Evolutionary conservation across 1,284 basidiomycete species (phyloP), one percentile per base, ranked within the genome.

Genomic region (Hymenochaete sp.): DNA sequence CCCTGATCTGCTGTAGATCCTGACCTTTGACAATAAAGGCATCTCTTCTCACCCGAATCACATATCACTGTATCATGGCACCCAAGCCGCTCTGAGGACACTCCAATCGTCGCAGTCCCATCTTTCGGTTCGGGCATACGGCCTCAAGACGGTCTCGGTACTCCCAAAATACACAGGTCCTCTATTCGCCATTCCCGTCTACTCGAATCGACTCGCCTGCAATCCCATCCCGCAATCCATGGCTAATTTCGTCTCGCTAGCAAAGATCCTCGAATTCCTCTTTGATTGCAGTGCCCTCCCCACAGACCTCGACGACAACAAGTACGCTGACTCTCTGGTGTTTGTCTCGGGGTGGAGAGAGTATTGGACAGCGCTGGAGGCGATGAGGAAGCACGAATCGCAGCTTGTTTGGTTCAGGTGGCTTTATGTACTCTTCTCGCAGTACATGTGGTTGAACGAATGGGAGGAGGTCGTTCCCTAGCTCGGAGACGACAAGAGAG

Each of bases 361-460:
- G 44, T 95, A 88, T 57, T 31, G 63, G 37, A 65, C 57, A 8
- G 77, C 82, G 1, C 59, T 87, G 11, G 56, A 61, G 11, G 90
- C 91, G 1, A 93, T 95, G 81, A 63, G 65, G 49, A 64, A 73
- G 49, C 93, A 97, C 58, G 50, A 63, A 46, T 79, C 77, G 45
- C 93, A 97, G 67, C 65, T 91, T 52, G 76, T 82, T 18, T 96
- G 93, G 93, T 96, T 93, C 66, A 74, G 93, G 39, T 89, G 81
- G 74, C 65, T 93, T 40, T 92, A 93, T 57, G 70, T 95, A 26
- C 52, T 63, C n/a, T 84, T 84, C 56, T 93, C 89, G 25, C 71
- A 84, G 51, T 92, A 95, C 58, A 85, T 96, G 83, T 96, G 91
- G 91, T 78, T 88, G 37, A 93, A 93, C 53, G 79, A 88, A 53